Conservation (phyloP, 495 filamentous ascomycete species). For the Hamigera avellanea region DNA sequence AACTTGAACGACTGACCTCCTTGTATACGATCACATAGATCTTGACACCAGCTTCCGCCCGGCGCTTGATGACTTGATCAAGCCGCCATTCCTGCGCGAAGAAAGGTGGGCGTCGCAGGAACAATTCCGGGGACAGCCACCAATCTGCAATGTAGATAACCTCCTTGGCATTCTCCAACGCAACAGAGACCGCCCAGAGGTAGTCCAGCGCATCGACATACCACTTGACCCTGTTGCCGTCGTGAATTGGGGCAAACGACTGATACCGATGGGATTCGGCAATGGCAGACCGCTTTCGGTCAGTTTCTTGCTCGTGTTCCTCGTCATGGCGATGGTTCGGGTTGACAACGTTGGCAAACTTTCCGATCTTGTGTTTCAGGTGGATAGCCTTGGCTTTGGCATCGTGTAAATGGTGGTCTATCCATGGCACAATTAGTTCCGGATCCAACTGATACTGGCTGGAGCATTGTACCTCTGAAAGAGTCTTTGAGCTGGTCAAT, state of each 20-base stretch:
- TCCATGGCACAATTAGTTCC: too few species aligned
- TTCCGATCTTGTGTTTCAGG: conserved; percentile 54
- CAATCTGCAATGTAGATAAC: conserved; percentile 93
- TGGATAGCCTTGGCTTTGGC: conserved; percentile 37
- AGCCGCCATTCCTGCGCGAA: conserved; percentile 78
- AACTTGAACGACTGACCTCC: conserved; percentile 43
- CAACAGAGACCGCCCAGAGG: conserved; percentile 81
- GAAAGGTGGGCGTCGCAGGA: conserved; percentile 73
- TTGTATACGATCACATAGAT: conserved; percentile 93
- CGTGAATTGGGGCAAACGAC: conserved; percentile 74
- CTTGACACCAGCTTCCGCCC: conserved; percentile 84
- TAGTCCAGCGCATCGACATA: conserved; percentile 93
- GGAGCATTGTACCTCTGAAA: conserved; percentile 16
- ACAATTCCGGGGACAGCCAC: conserved; percentile 94
- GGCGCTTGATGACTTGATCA: conserved; percentile 75
- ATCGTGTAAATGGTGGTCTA: conserved; percentile 24
- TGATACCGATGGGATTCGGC: conserved; percentile 68
- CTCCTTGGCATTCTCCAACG: conserved; percentile 78
- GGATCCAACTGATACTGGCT: too few species aligned
- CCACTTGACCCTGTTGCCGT: conserved; percentile 89
- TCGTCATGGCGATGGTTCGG: conserved; percentile 92
- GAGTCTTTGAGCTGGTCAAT: conserved; percentile 20
- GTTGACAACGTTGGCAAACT: conserved; percentile 67
- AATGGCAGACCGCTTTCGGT: conserved; percentile 64
- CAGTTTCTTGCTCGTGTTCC: conserved; percentile 73